Percentiles rank a stretch among this genome's conserved stretches.
These are phyloP conservation scores for Helichrysum umbraculigerum DNA, from an alignment of 129 eudicot genomes.

Conservation along the genomic window DNA sequence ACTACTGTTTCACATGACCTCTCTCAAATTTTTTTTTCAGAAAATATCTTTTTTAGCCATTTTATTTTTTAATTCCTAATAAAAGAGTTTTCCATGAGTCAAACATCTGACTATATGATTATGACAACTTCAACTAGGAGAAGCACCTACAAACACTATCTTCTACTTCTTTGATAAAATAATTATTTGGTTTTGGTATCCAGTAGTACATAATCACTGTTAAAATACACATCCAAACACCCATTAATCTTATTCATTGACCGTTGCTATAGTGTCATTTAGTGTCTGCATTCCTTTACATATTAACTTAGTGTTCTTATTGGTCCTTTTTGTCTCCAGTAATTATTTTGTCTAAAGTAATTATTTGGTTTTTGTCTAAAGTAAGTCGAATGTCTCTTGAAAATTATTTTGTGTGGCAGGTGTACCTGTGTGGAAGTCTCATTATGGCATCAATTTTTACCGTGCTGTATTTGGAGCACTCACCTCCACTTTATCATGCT, in stretches of 20 bases:
- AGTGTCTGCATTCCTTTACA: neutral
- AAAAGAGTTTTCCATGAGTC: neutral
- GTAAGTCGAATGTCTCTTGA: conserved; percentile 7
- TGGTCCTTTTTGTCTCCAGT: neutral
- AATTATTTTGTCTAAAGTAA: neutral
- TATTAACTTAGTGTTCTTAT: neutral
- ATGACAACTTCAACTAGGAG: neutral
- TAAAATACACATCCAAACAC: neutral
- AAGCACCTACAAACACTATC: neutral
- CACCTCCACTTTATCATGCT: conserved; percentile 95
- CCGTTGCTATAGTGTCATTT: neutral
- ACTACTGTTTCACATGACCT: neutral
- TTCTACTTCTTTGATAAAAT: neutral
- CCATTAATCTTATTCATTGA: neutral
- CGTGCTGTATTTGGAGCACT: conserved; percentile 66
- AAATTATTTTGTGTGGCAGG: conserved; percentile 45
- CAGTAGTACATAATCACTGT: neutral
- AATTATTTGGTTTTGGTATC: neutral
- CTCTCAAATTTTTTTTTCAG: neutral
- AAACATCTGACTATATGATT: neutral
- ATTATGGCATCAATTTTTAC: conserved; percentile 49
- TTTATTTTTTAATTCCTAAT: neutral
- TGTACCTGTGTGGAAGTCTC: conserved; percentile 66
- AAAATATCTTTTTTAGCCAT: neutral
- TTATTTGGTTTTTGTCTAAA: no score